Evolutionary conservation across 805 yeast genomes (phyloP), one percentile per base, ranked within the genome.

Genomic region (Wickerhamiella dianesei): DNA sequence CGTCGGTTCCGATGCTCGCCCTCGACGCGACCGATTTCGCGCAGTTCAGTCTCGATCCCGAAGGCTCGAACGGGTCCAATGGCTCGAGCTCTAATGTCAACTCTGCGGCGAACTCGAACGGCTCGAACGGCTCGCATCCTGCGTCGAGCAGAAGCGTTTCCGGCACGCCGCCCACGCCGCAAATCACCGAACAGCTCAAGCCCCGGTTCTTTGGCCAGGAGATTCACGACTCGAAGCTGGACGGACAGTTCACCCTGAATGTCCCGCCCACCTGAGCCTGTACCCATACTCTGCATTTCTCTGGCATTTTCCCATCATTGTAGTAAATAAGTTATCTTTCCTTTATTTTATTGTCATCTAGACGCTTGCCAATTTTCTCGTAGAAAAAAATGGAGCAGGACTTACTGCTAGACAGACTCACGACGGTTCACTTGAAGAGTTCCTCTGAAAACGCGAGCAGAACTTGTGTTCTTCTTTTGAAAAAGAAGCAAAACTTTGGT

Each of bases 151-250:
- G 32, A 12, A 25, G 32, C 12, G 32, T 25, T 6, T 37, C 49
- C 21, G 48, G 50, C 12, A 50, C 54, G 21, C 54, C 54, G 21
- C 55, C 52, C 14, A 50, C 54, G 18, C 52, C 59, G 20, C 56
- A 52, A 35, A 48, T 44, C n/a, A 36, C 17, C 39, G 19, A 36
- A n/a, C 39, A 36, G 39, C 5, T 36, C 19, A 18, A 36, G 19
- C 17, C 19, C 8, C 19, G 39, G 5, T 18, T 36, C 8, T 18
- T 16, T 36, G 17, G 39, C 8, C 39, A 18, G 8, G 39, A 36
- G 17, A 18, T 18, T n/a, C 32, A 6, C 32, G 32, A 25, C 32
- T 25, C 32, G n/a, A n/a, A n/a, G n/a, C n/a, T n/a, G n/a, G n/a
- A n/a, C n/a, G n/a, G n/a, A n/a, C n/a, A n/a, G n/a, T n/a, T n/a